Percentiles rank a stretch among this genome's conserved stretches.
Conservation (phyloP, 75 land plant species). For the Selaginella tamariscina region DNA sequence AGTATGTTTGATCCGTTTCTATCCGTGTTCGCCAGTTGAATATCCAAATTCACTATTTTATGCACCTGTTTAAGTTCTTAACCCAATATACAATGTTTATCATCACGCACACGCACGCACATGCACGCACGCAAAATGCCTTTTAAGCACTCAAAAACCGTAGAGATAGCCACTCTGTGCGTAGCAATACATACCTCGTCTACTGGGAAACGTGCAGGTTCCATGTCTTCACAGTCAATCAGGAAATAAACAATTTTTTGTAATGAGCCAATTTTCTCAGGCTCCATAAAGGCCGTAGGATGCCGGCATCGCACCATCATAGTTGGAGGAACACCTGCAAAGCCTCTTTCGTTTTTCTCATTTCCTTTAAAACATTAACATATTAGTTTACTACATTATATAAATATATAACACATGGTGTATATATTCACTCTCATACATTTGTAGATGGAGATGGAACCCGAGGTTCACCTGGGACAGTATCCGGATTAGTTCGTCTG, state of each 20-base stretch:
- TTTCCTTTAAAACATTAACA: too few relatives aligned
- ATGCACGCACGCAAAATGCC: too few relatives aligned
- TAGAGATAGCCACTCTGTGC: too few relatives aligned
- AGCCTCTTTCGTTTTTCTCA: constrained; percentile 42
- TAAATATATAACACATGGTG: too few relatives aligned
- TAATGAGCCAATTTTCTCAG: constrained; percentile 64
- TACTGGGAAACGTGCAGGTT: constrained; percentile 59
- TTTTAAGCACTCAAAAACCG: too few relatives aligned
- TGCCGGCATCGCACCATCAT: constrained; percentile 58
- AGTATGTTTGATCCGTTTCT: constrained; percentile 87
- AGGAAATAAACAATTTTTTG: constrained; percentile 60
- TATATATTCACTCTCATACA: too few relatives aligned
- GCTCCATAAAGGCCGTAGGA: background rate
- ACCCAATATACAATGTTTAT: too few relatives aligned
- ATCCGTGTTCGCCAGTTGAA: constrained; percentile 85
- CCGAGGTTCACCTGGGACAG: constrained; percentile 40
- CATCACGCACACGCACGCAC: too few relatives aligned
- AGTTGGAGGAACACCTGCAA: constrained; percentile 90
- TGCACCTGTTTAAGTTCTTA: too few relatives aligned
- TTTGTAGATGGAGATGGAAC: constrained; percentile 41
- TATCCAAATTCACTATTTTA: constrained; percentile 77
- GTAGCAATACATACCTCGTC: too few relatives aligned
- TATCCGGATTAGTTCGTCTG: constrained; percentile 29
- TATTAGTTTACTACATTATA: too few relatives aligned
- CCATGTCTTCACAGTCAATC: constrained; percentile 91